phyloP scores from a whole-genome alignment of 805 yeast genomes.

The Candida qinlingensis region DNA sequence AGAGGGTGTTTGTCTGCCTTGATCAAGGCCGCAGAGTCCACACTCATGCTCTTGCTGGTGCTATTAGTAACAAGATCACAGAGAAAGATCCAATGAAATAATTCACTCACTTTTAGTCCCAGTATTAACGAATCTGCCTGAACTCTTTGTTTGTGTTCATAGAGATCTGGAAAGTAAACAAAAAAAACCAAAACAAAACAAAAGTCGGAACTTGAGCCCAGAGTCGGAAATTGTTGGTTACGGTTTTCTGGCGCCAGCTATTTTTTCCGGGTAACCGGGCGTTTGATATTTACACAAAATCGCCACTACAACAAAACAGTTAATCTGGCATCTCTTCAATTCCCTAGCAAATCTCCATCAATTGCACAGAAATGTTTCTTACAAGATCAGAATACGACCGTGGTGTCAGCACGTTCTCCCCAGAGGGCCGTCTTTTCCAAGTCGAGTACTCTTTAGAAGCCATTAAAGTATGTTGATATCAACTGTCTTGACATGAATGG shows the following conservation, averaged over 20 bases:
- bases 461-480: slow-evolving; percentile 53
- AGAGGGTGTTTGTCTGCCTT: background rate
- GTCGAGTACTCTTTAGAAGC: slow-evolving; percentile 98
- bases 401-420: slow-evolving; percentile 97
- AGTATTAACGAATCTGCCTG: too few relatives aligned
- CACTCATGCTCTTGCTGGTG: too few relatives aligned
- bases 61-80: too few relatives aligned
- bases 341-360: too few relatives aligned
- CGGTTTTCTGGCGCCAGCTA: too few relatives aligned
- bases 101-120: too few relatives aligned
- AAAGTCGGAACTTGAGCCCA: background rate
- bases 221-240: too few relatives aligned
- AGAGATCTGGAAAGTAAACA: background rate
- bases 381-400: slow-evolving; percentile 99
- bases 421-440: slow-evolving; percentile 97
- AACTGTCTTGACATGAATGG: background rate
- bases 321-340: background rate
- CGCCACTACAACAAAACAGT: background rate
- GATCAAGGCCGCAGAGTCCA: too few relatives aligned
- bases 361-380: slow-evolving; percentile 60
- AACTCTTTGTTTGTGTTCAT: background rate
- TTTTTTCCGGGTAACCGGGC: background rate
- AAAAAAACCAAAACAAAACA: background rate
- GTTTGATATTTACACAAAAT: background rate
- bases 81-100: too few relatives aligned